These are phyloP conservation scores for Protomyces arabidopsidicola DNA, from an alignment of 1,139 yeast genomes.

Conservation along the genomic window DNA sequence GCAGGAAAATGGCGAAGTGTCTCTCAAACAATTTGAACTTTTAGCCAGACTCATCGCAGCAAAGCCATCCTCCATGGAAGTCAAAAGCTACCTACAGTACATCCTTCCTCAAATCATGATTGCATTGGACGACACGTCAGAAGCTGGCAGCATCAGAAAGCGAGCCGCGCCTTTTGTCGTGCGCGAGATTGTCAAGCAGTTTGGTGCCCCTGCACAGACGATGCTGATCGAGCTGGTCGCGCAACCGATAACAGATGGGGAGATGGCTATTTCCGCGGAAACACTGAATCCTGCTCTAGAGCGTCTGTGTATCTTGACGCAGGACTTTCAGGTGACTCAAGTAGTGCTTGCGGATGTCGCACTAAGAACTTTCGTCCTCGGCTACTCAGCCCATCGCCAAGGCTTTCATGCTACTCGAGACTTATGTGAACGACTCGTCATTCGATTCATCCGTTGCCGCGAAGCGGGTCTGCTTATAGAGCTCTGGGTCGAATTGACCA, in stretches of 20 bases:
- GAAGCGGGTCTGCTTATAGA: too few relatives aligned
- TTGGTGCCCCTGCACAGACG: too few relatives aligned
- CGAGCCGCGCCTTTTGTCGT: background rate
- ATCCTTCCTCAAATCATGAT: conserved; percentile 8
- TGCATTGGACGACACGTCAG: conserved; percentile 3
- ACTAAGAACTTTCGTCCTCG: background rate
- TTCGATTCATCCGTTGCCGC: background rate
- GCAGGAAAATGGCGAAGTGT: background rate
- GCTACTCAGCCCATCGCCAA: background rate
- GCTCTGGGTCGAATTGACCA: background rate
- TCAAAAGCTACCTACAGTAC: background rate
- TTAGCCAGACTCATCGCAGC: conserved; percentile 12
- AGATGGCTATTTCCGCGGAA: too few relatives aligned
- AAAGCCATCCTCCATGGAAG: background rate
- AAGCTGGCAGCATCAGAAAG: background rate
- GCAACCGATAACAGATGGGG: too few relatives aligned
- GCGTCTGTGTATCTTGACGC: too few relatives aligned
- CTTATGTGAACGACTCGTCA: background rate
- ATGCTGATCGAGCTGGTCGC: too few relatives aligned
- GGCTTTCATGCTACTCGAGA: background rate
- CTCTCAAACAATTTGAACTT: conserved; percentile 3
- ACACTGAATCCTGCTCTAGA: too few relatives aligned
- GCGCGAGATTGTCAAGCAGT: background rate
- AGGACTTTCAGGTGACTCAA: too few relatives aligned
- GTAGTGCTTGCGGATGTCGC: too few relatives aligned